A percentile compares a stretch with the other conserved stretches of the same genome.
Conservation (phyloP, 116 monocot genomes). For the Thalassia testudinum region DNA sequence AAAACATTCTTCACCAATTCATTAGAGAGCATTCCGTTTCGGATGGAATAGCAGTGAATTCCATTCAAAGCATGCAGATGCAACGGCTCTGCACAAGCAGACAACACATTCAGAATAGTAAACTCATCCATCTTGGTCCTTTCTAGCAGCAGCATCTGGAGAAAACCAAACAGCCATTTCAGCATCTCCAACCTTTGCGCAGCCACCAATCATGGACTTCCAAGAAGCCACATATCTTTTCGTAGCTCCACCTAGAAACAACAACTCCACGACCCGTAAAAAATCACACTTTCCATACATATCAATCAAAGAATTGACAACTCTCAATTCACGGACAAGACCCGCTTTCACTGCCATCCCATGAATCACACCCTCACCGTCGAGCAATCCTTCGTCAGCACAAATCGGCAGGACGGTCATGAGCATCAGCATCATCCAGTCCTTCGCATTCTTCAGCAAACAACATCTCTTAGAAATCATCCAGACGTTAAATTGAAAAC, state of each 20-base stretch:
- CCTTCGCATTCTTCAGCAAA: conserved; percentile 3
- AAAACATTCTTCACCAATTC: conserved; percentile 38
- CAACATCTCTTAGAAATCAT: conserved; percentile 32
- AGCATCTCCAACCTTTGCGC: conserved; percentile 34
- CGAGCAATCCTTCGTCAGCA: conserved; percentile 24
- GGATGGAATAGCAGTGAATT: conserved; percentile 38
- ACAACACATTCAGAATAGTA: conserved; percentile 43
- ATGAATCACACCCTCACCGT: conserved; percentile 38
- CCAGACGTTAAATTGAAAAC: conserved; percentile 13
- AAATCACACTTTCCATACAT: conserved; percentile 46
- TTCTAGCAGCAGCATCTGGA: conserved; percentile 19
- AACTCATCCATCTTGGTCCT: conserved; percentile 26
- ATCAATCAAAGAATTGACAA: conserved; percentile 49
- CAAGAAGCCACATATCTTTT: conserved; percentile 41
- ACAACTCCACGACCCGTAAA: conserved; percentile 15
- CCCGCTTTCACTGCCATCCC: conserved; percentile 39
- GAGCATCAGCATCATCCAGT: conserved; percentile 40
- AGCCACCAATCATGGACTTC: conserved; percentile 56
- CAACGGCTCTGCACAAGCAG: conserved; percentile 19
- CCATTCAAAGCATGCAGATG: conserved; percentile 26
- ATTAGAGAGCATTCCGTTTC: conserved; percentile 25
- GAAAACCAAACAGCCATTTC: conserved; percentile 11
- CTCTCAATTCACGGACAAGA: conserved; percentile 20
- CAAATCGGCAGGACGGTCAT: conserved; percentile 51
- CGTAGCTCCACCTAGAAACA: conserved; percentile 10